Evolutionary conservation across 345 rosid species (phyloP), one percentile per base, ranked within the genome.

Genomic region (Turnera subulata): DNA sequence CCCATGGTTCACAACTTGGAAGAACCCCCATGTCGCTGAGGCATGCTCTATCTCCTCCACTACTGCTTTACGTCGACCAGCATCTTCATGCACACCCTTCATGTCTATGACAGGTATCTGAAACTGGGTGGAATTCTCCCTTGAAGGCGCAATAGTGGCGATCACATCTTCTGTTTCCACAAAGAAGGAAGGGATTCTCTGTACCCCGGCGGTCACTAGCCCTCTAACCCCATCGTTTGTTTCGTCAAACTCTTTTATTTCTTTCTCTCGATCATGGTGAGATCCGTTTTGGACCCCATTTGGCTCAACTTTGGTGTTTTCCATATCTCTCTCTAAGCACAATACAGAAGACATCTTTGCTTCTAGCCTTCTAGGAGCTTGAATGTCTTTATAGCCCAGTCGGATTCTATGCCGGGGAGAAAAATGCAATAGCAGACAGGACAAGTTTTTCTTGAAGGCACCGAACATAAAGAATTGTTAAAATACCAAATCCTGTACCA

Each of bases 1-100:
- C 18, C 64, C 69, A 26, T 72, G 72, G 58, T 67, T 67, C 43
- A 66, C 52, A 17, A 62, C 19, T 56, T 48, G 62, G 23, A 59
- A 59, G 55, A 59, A 48, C n/a, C 55, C 63, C 54, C 63, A 33
- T 11, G 45, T 35, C 46, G 9, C 55, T 7, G 63, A 35, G 15
- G 63, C 63, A 0, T 37, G 18, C 15, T 37, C 2, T 11, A 59
- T 37, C 22, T 35, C 32, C 10, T 47, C 63, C 6, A 59, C 32
- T 6, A 48, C 21, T n/a, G n/a, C 15, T 5, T 37, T 48, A 2
- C 46, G 63, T 29, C n/a, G 11, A 11, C 2, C 33, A 1, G 26
- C 15, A 11, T 37, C 6, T 19, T 22, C 19, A 6, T 48, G 16
- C 18, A 22, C 32, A 19, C n/a, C 46, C 37, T 48, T 22, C 17